These are phyloP conservation scores for Nidularia sp. DNA, from an alignment of 768 basidiomycete species.

Conservation along the genomic window DNA sequence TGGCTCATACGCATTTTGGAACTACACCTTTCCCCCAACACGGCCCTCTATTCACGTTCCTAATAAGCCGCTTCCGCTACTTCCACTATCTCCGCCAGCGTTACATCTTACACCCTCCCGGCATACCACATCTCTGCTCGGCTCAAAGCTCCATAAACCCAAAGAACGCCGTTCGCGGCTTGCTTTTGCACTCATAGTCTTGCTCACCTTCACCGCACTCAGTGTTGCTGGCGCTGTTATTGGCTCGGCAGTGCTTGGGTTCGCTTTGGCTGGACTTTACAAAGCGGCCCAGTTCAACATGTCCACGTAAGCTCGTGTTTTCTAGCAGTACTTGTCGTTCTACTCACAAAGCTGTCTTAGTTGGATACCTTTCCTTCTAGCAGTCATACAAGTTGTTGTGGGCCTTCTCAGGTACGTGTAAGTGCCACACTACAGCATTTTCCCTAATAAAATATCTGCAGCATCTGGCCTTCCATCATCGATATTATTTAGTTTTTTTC, in stretches of 20 bases:
- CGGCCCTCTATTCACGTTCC: conserved; percentile 4
- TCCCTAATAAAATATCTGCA: conserved; percentile 7
- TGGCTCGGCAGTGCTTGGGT: conserved; percentile 42
- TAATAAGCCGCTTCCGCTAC: background rate
- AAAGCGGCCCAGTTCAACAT: conserved; percentile 41
- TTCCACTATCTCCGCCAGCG: background rate
- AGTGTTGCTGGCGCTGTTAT: conserved; percentile 42
- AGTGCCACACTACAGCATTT: background rate
- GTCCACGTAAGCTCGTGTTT: conserved; percentile 37
- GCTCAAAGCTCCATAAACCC: conserved; percentile 8
- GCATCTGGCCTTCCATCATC: conserved; percentile 42
- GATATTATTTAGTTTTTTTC: conserved; percentile 29
- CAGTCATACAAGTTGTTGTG: conserved; percentile 35
- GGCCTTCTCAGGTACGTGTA: conserved; percentile 33
- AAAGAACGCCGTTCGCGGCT: conserved; percentile 42
- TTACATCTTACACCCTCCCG: conserved; percentile 3
- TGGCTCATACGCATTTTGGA: conserved; percentile 47
- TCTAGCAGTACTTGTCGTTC: background rate
- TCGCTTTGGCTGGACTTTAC: conserved; percentile 40
- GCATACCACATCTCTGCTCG: background rate
- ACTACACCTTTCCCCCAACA: conserved; percentile 43
- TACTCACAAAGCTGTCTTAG: conserved; percentile 13
- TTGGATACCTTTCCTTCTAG: conserved; percentile 44
- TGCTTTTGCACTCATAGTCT: conserved; percentile 41
- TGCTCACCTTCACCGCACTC: conserved; percentile 34